These are phyloP conservation scores for Metarhizium humberi DNA, from an alignment of 2,329 filamentous ascomycete species.

Conservation along the genomic window DNA sequence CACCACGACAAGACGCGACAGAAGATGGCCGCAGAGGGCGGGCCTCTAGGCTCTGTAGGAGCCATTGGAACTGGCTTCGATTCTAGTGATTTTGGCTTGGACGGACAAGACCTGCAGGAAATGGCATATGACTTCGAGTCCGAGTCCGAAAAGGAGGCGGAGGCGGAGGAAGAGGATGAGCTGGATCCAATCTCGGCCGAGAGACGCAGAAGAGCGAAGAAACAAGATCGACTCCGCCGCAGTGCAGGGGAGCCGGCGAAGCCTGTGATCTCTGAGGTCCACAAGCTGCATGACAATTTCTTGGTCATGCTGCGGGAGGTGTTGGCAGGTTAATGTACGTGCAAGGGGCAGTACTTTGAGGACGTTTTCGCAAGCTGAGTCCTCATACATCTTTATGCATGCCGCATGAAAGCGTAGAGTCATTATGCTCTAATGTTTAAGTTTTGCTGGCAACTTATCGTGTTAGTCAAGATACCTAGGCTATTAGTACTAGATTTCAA, in stretches of 20 bases:
- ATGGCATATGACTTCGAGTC: constrained; percentile 68
- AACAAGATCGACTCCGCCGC: constrained; percentile 70
- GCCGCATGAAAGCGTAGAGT: background rate
- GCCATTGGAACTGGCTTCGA: constrained; percentile 56
- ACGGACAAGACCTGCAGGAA: constrained; percentile 79
- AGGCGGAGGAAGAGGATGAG: constrained; percentile 68
- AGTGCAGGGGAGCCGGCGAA: constrained; percentile 79
- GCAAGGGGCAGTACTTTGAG: background rate
- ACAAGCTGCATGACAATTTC: constrained; percentile 73
- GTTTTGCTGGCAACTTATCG: background rate
- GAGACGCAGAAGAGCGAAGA: constrained; percentile 64
- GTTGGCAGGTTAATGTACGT: constrained; percentile 52
- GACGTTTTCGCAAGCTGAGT: background rate
- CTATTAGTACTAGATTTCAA: background rate
- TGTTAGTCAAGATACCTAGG: background rate
- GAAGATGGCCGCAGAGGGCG: constrained; percentile 88
- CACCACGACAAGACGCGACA: constrained; percentile 95
- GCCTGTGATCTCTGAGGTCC: constrained; percentile 67
- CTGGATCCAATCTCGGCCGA: constrained; percentile 84
- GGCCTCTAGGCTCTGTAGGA: constrained; percentile 35
- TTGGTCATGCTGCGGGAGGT: constrained; percentile 73
- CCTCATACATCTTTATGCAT: background rate
- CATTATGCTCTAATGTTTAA: no score
- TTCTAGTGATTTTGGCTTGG: constrained; percentile 80
- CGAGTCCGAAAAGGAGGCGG: constrained; percentile 58